These are phyloP conservation scores for Ceratocystis albifundus DNA, from an alignment of 2,329 filamentous ascomycete species.

Conservation along the genomic window DNA sequence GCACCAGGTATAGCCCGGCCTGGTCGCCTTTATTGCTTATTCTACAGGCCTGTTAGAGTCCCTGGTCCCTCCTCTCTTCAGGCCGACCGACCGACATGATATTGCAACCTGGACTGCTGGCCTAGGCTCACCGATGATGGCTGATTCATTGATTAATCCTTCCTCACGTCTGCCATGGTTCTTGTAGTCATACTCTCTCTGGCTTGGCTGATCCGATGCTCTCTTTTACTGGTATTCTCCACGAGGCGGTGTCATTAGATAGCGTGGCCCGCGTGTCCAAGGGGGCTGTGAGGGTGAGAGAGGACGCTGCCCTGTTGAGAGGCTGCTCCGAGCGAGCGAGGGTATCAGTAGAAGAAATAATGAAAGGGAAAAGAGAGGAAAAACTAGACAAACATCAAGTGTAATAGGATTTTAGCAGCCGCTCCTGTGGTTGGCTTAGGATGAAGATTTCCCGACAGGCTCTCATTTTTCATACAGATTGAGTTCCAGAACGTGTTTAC, in stretches of 20 bases:
- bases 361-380: not conserved
- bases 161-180: not conserved
- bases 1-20: not conserved
- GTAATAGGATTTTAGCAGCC: not conserved
- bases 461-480: not conserved
- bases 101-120: not conserved
- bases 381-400: not conserved
- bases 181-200: not conserved
- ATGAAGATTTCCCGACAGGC: not conserved
- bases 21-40: not conserved
- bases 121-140: not conserved
- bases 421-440: not conserved
- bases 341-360: no score
- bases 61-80: no score
- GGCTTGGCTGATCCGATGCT: not conserved
- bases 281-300: not conserved
- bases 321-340: not conserved
- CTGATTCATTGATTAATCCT: not conserved
- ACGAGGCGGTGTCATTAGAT: conserved; percentile 8
- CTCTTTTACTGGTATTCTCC: not conserved
- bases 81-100: not conserved
- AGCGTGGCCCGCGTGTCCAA: not conserved
- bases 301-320: not conserved
- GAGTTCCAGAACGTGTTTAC: not conserved
- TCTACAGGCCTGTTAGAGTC: not conserved